These are phyloP conservation scores for Stramenopiles sp. DNA, from an alignment of 352 stramenopile genomes.

Conservation along the genomic window DNA sequence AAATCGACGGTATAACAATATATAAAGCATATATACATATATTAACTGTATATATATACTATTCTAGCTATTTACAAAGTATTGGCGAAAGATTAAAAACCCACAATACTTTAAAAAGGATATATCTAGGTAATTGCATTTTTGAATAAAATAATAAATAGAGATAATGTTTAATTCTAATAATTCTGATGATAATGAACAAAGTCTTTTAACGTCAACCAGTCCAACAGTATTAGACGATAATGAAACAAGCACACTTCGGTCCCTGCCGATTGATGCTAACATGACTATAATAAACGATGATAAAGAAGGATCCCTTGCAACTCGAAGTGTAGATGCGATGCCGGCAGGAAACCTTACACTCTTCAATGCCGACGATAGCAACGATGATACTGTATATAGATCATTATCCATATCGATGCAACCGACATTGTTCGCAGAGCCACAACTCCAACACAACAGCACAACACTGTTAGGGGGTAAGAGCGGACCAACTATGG, in stretches of 20 bases:
- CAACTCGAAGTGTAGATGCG: background rate
- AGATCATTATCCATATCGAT: background rate
- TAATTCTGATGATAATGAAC: background rate
- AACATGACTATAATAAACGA: background rate
- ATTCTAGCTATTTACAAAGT: too few species aligned
- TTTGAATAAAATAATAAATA: background rate
- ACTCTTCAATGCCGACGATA: background rate
- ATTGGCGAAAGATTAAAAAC: too few species aligned
- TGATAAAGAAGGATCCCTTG: background rate
- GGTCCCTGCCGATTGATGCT: background rate
- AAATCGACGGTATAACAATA: too few species aligned
- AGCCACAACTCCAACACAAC: too few species aligned
- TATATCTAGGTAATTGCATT: background rate
- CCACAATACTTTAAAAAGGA: too few species aligned
- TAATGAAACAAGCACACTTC: background rate
- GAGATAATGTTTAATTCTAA: background rate
- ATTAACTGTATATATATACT: too few species aligned
- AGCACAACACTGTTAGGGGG: too few species aligned
- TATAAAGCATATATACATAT: too few species aligned
- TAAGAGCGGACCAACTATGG: background rate
- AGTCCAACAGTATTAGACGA: background rate
- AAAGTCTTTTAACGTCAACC: background rate
- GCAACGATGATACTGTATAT: background rate
- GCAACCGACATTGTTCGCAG: too few species aligned
- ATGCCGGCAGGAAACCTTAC: background rate